Evolutionary conservation across 345 rosid genomes (phyloP).

Genomic region (Citrus glauca): DNA sequence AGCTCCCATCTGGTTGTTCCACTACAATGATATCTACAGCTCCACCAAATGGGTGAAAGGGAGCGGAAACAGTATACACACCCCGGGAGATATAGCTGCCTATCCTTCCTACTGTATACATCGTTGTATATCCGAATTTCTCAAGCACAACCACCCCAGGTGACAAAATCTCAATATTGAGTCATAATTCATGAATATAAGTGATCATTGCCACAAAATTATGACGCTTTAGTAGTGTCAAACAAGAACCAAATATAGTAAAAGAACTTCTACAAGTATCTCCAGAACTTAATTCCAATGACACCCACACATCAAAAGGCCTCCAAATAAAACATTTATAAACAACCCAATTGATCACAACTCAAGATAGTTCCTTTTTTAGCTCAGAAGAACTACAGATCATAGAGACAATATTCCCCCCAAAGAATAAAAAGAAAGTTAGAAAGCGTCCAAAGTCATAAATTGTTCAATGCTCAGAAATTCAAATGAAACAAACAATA

Average conservation of each 20-base stretch:
- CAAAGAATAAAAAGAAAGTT: background rate
- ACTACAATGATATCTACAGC: slow-evolving; percentile 95
- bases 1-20: slow-evolving; percentile 89
- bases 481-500: slow-evolving; percentile 5
- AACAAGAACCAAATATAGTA: background rate
- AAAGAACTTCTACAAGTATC: background rate
- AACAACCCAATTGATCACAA: slow-evolving; percentile 7
- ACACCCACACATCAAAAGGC: slow-evolving; percentile 14
- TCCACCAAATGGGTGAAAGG: slow-evolving; percentile 97
- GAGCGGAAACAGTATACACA: slow-evolving; percentile 74
- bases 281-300: slow-evolving; percentile 12
- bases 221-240: slow-evolving; percentile 4
- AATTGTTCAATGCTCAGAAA: background rate
- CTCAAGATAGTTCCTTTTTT: background rate
- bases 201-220: slow-evolving; percentile 4
- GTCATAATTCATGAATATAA: slow-evolving; percentile 14
- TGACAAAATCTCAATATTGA: slow-evolving; percentile 15
- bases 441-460: slow-evolving; percentile 1
- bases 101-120: slow-evolving; percentile 82
- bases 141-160: slow-evolving; percentile 19
- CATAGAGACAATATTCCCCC: background rate
- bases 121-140: slow-evolving; percentile 20
- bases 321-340: slow-evolving; percentile 5
- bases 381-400: slow-evolving; percentile 7
- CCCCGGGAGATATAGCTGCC: slow-evolving; percentile 86